A percentile compares a stretch with the other conserved stretches of the same genome.
Evolutionary conservation across 345 rosid species (phyloP).

Genomic region (Eucalyptus curtisii): DNA sequence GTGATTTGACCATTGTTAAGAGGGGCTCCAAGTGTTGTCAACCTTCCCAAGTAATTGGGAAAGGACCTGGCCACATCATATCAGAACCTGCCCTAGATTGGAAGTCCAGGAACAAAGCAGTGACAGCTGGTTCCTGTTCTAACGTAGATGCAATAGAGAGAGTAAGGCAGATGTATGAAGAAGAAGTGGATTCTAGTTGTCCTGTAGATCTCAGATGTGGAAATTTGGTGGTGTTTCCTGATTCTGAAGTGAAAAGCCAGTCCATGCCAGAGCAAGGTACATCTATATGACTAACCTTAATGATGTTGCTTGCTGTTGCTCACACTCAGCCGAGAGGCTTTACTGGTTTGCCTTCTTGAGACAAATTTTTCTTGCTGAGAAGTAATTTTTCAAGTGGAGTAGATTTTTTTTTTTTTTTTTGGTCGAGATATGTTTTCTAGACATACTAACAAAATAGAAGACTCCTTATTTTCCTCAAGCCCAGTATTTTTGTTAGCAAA

Average conservation of each 20-base stretch:
- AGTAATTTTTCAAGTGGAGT: background rate
- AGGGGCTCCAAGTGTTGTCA: background rate
- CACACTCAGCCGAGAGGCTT: background rate
- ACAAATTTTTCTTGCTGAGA: background rate
- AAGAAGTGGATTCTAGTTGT: constrained; percentile 4
- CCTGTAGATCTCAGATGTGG: background rate
- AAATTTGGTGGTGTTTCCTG: constrained; percentile 5
- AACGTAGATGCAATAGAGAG: background rate
- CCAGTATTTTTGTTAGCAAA: background rate
- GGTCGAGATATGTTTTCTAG: background rate
- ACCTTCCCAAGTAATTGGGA: constrained; percentile 12
- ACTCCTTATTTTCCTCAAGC: background rate
- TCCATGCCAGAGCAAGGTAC: constrained; percentile 26
- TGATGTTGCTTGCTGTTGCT: background rate
- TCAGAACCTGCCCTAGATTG: constrained; percentile 1
- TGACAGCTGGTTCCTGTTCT: background rate
- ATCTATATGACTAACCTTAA: background rate
- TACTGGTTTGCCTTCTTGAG: background rate
- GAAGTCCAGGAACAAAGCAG: background rate
- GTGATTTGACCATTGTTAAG: constrained; percentile 14
- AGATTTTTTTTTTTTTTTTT: background rate
- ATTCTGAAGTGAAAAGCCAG: constrained; percentile 28
- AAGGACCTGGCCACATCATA: constrained; percentile 21
- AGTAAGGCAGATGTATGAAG: background rate
- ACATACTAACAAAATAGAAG: background rate